These are phyloP conservation scores for Helicostylum pulchrum DNA, from an alignment of 192 early-diverging fungal genomes.

Conservation along the genomic window DNA sequence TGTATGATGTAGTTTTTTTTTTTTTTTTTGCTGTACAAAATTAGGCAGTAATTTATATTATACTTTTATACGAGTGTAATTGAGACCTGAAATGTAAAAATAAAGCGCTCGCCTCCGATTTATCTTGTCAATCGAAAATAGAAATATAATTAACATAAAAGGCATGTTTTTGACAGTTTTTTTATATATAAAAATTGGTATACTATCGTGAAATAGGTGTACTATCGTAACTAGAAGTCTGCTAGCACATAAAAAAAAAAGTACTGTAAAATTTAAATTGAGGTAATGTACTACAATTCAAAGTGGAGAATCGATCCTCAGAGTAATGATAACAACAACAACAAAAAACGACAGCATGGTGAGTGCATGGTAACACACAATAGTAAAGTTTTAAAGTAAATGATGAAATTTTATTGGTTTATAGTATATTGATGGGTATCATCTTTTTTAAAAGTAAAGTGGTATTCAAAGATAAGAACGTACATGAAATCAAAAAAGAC, in stretches of 20 bases:
- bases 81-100: background rate
- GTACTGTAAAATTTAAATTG: background rate
- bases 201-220: background rate
- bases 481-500: background rate
- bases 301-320: constrained; percentile 2
- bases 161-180: background rate
- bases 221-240: background rate
- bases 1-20: no score
- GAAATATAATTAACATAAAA: background rate
- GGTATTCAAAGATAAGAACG: background rate
- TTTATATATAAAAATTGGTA: background rate
- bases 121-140: background rate
- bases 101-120: no score
- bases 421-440: background rate
- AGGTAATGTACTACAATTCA: background rate
- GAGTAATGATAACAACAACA: background rate
- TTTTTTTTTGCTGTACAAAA: no score
- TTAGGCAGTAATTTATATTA: background rate
- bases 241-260: constrained; percentile 3
- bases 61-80: background rate
- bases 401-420: constrained; percentile 3
- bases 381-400: constrained; percentile 3
- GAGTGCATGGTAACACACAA: constrained; percentile 9
- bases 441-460: constrained; percentile 1
- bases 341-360: constrained; percentile 5